Base-by-base conservation (phyloP, 140 eudicot genomes). In the Senecio squalidus region DNA sequence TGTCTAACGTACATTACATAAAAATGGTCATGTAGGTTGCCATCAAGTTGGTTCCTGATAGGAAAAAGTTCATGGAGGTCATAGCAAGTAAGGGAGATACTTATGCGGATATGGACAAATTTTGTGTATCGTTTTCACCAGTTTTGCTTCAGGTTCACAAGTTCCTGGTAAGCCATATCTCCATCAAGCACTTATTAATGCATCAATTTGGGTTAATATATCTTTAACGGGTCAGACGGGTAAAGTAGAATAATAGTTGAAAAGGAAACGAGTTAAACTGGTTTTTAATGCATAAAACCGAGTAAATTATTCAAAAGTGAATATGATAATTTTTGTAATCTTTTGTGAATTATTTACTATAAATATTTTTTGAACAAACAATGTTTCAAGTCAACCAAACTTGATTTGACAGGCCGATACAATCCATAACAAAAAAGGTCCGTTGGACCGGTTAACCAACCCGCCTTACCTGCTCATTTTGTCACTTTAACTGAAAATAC, bases 31-130 rank as follows among this genome's bases (percentile, higher is more conserved):
- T 18, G 15, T 72, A 91, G 98, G 96, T 91, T 53, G 94, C 80
- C 3, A 81, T 83, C 18, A 91, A 86, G 77, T 65, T 91, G 36
- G 96, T 75, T 27, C 98, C 98, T 1, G 98, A 91, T 43, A 86
- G 94, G 77, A 91, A 91, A 63, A 91, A 79, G 76, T 86, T 86
- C 67, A 74, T 86, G 80, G 90, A 83, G 66, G 77, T 84, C 13
- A 28, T 91, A 64, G 84, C 94, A 3, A 57, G 74, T 46, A 62
- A 55, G 31, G 88, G 62, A 29, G 76, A 86, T 20, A 69, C 74
- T 5, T 64, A 76, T 26, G 76, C 62, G 0, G 95, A 91, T 36
- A 86, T 91, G 80, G 79, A 80, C 27, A 78, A 43, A 22, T 78
- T 91, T 40, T 79, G 80, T 80, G 64, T 41, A 24, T 62, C 75